Conservation (phyloP, 108 stramenopile species). For the Pseudonitzschia pungens region DNA sequence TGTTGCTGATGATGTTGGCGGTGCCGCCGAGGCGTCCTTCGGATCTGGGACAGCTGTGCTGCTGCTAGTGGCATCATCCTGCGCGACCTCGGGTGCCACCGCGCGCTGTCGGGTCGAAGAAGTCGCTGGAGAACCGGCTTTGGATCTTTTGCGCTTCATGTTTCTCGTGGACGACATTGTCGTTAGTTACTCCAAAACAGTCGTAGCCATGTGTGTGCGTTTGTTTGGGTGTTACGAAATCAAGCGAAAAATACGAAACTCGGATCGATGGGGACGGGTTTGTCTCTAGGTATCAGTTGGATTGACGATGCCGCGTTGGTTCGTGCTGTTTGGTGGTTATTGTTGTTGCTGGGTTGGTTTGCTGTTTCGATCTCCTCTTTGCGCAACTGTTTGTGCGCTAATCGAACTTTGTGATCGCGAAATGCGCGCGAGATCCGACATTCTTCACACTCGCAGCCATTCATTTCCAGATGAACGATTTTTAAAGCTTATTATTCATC, state of each 20-base stretch:
- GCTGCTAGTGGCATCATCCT: neutral
- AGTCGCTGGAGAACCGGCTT: slow-evolving; percentile 3
- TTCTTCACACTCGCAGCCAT: neutral
- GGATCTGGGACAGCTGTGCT: neutral
- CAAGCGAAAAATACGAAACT: neutral
- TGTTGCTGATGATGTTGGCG: neutral
- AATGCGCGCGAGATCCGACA: neutral
- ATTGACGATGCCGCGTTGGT: neutral
- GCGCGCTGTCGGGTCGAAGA: slow-evolving; percentile 13
- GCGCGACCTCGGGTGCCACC: neutral
- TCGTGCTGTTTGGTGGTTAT: neutral
- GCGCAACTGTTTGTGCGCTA: neutral
- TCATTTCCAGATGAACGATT: neutral
- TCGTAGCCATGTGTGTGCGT: neutral
- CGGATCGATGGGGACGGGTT: neutral
- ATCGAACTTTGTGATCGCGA: neutral
- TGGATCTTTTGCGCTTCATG: slow-evolving; percentile 14
- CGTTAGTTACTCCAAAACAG: slow-evolving; percentile 1
- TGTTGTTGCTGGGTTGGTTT: neutral
- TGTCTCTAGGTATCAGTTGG: neutral
- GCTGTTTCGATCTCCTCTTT: too few relatives aligned
- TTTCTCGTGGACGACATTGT: slow-evolving; percentile 17
- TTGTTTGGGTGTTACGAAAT: neutral
- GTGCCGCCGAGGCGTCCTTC: neutral
- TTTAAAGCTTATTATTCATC: neutral